These are phyloP conservation scores for Penicillium digitatum DNA, from an alignment of 2,329 filamentous ascomycete species.

Conservation along the genomic window DNA sequence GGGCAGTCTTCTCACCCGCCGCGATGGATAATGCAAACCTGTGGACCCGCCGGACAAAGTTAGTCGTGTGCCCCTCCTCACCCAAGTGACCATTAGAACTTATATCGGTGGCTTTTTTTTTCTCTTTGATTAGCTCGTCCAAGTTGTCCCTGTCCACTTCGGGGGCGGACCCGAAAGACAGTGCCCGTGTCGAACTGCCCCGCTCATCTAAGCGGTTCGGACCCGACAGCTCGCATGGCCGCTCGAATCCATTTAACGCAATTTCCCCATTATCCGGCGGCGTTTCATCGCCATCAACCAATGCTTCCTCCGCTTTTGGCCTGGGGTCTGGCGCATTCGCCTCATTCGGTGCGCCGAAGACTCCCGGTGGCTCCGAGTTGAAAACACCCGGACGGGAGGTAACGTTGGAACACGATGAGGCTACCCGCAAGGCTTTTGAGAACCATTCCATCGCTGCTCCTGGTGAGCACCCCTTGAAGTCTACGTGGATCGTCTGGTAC, in stretches of 20 bases:
- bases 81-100: neutral
- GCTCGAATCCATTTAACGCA: conserved; percentile 72
- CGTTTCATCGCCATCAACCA: conserved; percentile 69
- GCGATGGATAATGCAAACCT: conserved; percentile 50
- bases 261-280: conserved; percentile 66
- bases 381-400: conserved; percentile 57
- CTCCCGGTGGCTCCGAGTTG: conserved; percentile 74
- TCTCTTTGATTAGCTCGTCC: conserved; percentile 62
- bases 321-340: conserved; percentile 94
- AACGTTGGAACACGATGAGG: conserved; percentile 41
- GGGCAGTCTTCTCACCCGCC: conserved; percentile 35
- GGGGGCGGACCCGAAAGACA: conserved; percentile 53
- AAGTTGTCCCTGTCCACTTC: conserved; percentile 87
- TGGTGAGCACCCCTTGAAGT: conserved; percentile 63
- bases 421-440: conserved; percentile 41
- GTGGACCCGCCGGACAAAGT: conserved; percentile 50
- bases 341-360: conserved; percentile 92
- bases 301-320: conserved; percentile 84
- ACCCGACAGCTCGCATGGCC: conserved; percentile 67
- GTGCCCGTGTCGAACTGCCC: conserved; percentile 53
- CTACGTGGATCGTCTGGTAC: conserved; percentile 96
- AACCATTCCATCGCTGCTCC: conserved; percentile 31
- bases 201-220: conserved; percentile 73
- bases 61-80: conserved; percentile 23
- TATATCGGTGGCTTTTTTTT: conserved; percentile 5